Base-by-base conservation (phyloP, 2,329 filamentous ascomycete genomes). In the Botryotinia globosa region DNA sequence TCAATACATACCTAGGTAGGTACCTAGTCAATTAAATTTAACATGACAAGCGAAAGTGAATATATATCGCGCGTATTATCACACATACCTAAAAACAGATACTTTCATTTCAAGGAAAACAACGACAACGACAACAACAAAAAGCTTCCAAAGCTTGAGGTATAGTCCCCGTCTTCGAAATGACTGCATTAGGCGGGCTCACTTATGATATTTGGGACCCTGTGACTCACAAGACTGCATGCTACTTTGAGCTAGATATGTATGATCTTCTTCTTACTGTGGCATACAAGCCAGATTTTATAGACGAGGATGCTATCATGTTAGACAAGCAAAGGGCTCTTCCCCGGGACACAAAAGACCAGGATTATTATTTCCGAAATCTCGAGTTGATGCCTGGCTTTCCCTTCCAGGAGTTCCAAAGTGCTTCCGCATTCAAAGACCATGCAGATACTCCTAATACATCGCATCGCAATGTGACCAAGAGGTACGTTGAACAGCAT, bases 331-430 rank as follows among this genome's bases (percentile, higher is more conserved):
- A 48, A 48, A 34, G 48, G 1, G 12, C 20, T 65, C 62, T 25
- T 37, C 20, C 3, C 12, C 20, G n/a, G 5, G 62, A 45, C 7
- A 22, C 29, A 12, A 18, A 34, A 4, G 62, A 16, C 29, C 29
- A 9, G 4, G 29, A 48, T n/a, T 25, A n/a, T 65, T 25, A 65
- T 65, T 65, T 65, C 29, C 25, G 29, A 65, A 44, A 29, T n/a
- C 10, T 45, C n/a, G 29, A 48, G 20, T 48, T 65, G 42, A 65
- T 65, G 25, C 62, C 62, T 65, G 62, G 62, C 29, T 48, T 65
- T 14, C 42, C 62, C 7, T 34, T 48, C 12, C 25, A 3, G 29
- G 62, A 65, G 29, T 65, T 65, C 25, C 42, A 14, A 48, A 42
- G 42, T 12, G 29, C 42, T 48, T 22, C 42, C 7, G 7, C 7